Conservation (phyloP, 352 stramenopile species). For the Phytophthora tentaculata region DNA sequence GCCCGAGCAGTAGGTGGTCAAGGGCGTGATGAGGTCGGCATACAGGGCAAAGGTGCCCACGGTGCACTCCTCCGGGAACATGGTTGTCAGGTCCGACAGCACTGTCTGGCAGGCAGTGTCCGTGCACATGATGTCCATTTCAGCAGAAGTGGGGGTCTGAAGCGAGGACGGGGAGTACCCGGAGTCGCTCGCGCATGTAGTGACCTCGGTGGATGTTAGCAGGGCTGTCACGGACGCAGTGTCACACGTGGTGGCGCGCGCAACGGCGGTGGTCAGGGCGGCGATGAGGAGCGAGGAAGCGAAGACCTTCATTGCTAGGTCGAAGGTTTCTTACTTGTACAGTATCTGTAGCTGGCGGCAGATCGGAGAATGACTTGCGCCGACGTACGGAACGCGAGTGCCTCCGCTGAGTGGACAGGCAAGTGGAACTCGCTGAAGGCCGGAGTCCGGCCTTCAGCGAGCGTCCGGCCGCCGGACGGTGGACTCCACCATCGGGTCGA, state of each 20-base stretch:
- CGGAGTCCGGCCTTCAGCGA: too few species aligned
- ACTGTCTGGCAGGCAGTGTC: constrained; percentile 36
- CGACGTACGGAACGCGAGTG: constrained; percentile 13
- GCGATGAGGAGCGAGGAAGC: constrained; percentile 21
- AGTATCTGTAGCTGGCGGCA: constrained; percentile 30
- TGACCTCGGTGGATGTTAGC: constrained; percentile 16
- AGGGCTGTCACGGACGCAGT: constrained; percentile 26
- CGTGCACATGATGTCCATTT: constrained; percentile 39
- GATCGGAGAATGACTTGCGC: constrained; percentile 25
- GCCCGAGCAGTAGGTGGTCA: constrained; percentile 35
- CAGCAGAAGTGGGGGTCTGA: constrained; percentile 19
- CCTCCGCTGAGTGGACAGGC: constrained; percentile 20
- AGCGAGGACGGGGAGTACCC: constrained; percentile 41
- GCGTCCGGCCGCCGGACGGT: too few species aligned
- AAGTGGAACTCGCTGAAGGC: background rate
- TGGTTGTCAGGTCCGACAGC: constrained; percentile 29
- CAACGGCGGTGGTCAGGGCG: constrained; percentile 23
- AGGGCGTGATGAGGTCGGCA: constrained; percentile 38
- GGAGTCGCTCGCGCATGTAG: constrained; percentile 35
- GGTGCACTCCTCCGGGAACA: constrained; percentile 45
- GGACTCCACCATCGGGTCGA: constrained; percentile 17
- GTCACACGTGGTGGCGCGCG: constrained; percentile 36
- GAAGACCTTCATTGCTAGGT: constrained; percentile 39
- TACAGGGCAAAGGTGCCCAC: constrained; percentile 37
- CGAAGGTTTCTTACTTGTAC: constrained; percentile 1